Conservation (phyloP, 176 grass and related monocot species). For the Oryza officinalis region DNA sequence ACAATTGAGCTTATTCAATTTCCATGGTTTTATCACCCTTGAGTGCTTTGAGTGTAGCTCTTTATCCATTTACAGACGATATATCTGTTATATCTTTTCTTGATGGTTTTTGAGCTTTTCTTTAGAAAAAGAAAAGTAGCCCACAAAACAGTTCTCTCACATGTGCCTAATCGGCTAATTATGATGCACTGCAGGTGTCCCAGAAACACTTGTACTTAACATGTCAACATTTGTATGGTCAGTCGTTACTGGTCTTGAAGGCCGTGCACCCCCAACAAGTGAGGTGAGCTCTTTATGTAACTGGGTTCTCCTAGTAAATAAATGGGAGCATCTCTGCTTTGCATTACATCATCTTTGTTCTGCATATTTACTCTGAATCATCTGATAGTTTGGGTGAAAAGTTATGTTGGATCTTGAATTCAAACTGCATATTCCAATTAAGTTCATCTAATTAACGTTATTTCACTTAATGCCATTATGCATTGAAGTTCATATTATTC, state of each 20-base stretch:
- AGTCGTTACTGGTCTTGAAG: constrained; percentile 71
- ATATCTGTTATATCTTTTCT: neutral
- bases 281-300: constrained; percentile 59
- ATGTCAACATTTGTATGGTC: constrained; percentile 90
- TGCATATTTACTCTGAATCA: neutral
- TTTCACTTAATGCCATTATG: constrained; percentile 12
- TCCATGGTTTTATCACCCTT: constrained; percentile 21
- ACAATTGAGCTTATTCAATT: neutral
- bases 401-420: constrained; percentile 27
- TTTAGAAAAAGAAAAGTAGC: neutral
- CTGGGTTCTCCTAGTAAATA: neutral
- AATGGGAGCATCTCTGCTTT: constrained; percentile 5
- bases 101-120: neutral
- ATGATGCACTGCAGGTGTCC: constrained; percentile 68
- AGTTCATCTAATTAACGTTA: neutral
- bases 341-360: constrained; percentile 1
- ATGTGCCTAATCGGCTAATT: neutral
- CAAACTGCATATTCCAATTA: constrained; percentile 7
- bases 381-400: constrained; percentile 1
- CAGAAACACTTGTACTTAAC: constrained; percentile 93
- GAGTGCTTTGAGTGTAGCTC: constrained; percentile 26
- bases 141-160: neutral
- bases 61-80: constrained; percentile 3
- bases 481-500: constrained; percentile 16
- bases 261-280: constrained; percentile 74